Evolutionary conservation across 1,139 yeast genomes (phyloP).

Genomic region (Magnusiomyces paraingens): DNA sequence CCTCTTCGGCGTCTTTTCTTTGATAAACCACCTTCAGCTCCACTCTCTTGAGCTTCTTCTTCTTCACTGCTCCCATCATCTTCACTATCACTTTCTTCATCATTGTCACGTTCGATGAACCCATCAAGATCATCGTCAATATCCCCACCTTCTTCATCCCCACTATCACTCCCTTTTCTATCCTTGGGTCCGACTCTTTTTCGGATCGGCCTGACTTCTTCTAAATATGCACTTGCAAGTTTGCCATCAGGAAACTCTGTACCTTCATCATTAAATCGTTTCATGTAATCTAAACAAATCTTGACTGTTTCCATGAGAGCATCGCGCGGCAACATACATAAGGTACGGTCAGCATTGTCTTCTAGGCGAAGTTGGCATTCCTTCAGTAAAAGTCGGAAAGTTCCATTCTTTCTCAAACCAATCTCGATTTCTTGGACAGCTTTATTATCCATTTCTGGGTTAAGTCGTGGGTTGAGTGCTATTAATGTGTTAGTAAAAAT

Average conservation of each 20-base stretch:
- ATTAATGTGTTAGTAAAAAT: neutral
- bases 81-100: constrained; percentile 18
- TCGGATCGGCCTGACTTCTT: constrained; percentile 18
- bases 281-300: constrained; percentile 20
- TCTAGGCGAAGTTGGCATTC: constrained; percentile 24
- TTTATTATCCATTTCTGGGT: no score
- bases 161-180: constrained; percentile 14
- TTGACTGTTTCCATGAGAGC: no score
- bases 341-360: constrained; percentile 8
- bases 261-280: constrained; percentile 31
- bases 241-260: constrained; percentile 41
- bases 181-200: constrained; percentile 10
- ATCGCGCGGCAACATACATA: constrained; percentile 19
- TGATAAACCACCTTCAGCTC: constrained; percentile 9
- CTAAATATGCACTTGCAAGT: constrained; percentile 34
- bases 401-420: constrained; percentile 25
- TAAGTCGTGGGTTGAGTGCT: no score
- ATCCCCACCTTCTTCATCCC: constrained; percentile 19
- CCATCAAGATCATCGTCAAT: constrained; percentile 13
- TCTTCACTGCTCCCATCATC: constrained; percentile 9
- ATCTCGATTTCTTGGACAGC: neutral
- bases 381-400: constrained; percentile 28
- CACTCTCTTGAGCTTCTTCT: constrained; percentile 16
- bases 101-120: constrained; percentile 21
- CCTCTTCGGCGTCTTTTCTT: constrained; percentile 7